Evolutionary conservation across 208 protist species (phyloP).

Genomic region (Leptomonas pyrrhocoris): DNA sequence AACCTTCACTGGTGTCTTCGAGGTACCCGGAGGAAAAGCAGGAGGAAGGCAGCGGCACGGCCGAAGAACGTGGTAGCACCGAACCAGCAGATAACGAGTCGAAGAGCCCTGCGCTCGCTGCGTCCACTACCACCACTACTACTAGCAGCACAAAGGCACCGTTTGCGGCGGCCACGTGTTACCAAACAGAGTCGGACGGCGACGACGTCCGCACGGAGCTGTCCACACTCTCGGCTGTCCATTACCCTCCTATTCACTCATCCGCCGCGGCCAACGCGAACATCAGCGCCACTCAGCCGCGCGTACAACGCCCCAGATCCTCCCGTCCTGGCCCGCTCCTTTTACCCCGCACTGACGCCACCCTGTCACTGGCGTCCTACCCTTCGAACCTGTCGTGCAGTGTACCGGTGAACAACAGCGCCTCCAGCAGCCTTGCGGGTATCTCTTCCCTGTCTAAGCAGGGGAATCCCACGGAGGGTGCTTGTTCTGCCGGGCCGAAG

Average conservation of each 20-base stretch:
- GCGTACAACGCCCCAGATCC: not conserved
- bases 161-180: not conserved
- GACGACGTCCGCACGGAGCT: not conserved
- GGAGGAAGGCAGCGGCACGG: not conserved
- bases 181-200: not conserved
- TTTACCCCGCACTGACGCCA: constrained; percentile 1
- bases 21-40: not conserved
- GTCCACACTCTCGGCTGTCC: not conserved
- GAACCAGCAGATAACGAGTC: not conserved
- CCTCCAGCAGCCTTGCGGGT: constrained; percentile 15
- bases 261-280: not conserved
- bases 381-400: constrained; percentile 10
- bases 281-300: constrained; percentile 6
- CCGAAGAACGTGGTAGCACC: not conserved
- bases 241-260: constrained; percentile 10
- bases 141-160: not conserved
- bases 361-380: constrained; percentile 8
- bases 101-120: not conserved
- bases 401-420: constrained; percentile 19
- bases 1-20: not conserved
- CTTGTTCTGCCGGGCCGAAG: constrained; percentile 2
- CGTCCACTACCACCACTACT: too few relatives aligned
- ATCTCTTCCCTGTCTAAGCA: constrained; percentile 7
- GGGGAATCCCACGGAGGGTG: not conserved
- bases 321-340: not conserved